Evolutionary conservation across 805 yeast species (phyloP), one percentile per base, ranked within the genome.

Genomic region (Candida mattraensis): DNA sequence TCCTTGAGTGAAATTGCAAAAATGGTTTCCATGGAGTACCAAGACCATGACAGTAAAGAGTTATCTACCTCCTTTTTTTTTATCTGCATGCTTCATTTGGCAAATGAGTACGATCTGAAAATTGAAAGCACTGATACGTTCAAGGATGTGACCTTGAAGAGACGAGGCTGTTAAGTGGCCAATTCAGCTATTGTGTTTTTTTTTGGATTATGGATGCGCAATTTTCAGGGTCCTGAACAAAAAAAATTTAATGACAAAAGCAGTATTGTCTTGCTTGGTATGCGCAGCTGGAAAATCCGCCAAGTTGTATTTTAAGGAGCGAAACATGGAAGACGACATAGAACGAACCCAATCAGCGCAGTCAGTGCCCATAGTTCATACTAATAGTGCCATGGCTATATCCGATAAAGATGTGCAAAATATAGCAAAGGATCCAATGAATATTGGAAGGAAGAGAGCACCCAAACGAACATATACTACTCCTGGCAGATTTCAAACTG

Each of bases 21-120:
- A 13, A 51, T 48, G n/a, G 55, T 60, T 8, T 44, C 47, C 14
- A 30, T 38, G n/a, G 66, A 67, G 54, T 87, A 88, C 54, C 67
- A 75, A 0, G 60, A 66, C 7, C 78, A 75, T 30, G 73, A 78
- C 30, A 64, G 69, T 47, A 72, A 70, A 32, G 95, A 87, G 34
- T 60, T 88, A 6, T 83, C 94, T 1, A 87, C 95, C 1, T 82
- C 94, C 60, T 84, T 84, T 58, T 84, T 86, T 52, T 87, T 87
- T 50, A 85, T 87, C 39, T 84, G 95, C 49, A 61, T 87, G 51
- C 62, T 87, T 22, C 96, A 87, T 61, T 65, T 87, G 46, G 95
- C 95, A 10, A 87, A 88, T 54, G 96, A 87, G 56, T 80, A 84
- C 51, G 91, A 89, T 1, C 64, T 87, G 19, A 54, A 64, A 5